Evolutionary conservation across 441 rosid species (phyloP), one percentile per base, ranked within the genome.

Genomic region (Melastoma candidum): DNA sequence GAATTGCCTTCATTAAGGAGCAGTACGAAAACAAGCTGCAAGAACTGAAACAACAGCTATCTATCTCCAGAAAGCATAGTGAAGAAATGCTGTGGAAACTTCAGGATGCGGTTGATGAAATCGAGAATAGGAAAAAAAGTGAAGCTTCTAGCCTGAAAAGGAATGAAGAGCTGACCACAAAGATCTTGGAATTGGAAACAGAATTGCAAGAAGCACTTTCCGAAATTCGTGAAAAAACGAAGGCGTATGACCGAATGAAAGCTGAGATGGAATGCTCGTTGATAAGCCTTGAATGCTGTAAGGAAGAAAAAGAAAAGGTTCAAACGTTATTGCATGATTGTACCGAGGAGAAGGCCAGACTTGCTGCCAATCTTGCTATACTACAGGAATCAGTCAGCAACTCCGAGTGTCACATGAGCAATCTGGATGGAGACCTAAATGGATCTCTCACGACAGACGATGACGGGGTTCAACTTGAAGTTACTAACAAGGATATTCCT

Each of bases 1-100:
- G 99, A 71, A 85, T 94, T 75, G 95, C 83, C 51, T 94, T 94
- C 70, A 87, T 94, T 71, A 94, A 89, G 79, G 99, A 85, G 67
- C 96, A 94, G 75, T 79, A 79, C 52, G 99, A 94, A 73, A 72
- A 84, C 50, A 78, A 71, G 76, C 60, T 90, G 68, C 94, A 85
- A 58, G 97, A 94, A 71, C 76, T 85, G 66, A 92, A 83, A 50
- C 86, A 81, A 39, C 99, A 90, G 70, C 73, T 87, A 57, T 75
- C 82, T 39, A 69, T 90, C 71, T 83, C 99, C 56, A 90, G 82
- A 71, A 94, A 73, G 77, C 95, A 90, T 45, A 71, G 95, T 22
- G 97, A 87, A 68, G 99, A 90, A 68, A 82, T 94, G 80, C 69
- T 90, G 57, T 77, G 79, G 86, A 94, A 87, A 71, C 64, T 94